Evolutionary conservation across 225 moss, liverwort and hornwort species (phyloP).

Genomic region (Climacium dendroides): DNA sequence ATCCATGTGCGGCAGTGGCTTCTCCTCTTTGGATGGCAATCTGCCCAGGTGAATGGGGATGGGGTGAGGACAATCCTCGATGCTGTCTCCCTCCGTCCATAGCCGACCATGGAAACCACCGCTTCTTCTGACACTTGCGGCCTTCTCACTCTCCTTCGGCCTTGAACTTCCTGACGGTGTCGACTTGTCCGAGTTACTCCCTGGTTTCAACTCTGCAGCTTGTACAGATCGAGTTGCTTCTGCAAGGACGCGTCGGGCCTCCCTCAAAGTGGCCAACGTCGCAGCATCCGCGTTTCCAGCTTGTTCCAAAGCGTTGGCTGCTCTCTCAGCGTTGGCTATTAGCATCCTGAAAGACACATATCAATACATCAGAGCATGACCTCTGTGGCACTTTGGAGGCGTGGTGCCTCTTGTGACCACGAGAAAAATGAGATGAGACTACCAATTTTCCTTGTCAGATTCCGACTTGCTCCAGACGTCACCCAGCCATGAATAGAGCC

Average conservation of each 20-base stretch:
- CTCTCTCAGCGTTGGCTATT: constrained; percentile 38
- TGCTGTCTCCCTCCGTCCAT: constrained; percentile 9
- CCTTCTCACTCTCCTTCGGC: not conserved
- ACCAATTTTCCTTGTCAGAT: not conserved
- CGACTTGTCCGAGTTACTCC: not conserved
- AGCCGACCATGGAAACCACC: constrained; percentile 3
- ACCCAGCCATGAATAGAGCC: not conserved
- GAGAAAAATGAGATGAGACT: not conserved
- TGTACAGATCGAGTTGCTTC: constrained; percentile 29
- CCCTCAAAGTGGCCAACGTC: constrained; percentile 24
- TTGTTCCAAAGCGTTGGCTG: constrained; percentile 25
- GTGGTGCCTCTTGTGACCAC: not conserved
- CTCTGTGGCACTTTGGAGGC: not conserved
- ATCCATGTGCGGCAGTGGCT: not conserved
- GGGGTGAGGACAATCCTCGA: constrained; percentile 25
- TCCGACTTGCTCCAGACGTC: not conserved
- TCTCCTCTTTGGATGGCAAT: not conserved
- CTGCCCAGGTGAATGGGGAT: constrained; percentile 5
- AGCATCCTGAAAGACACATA: constrained; percentile 10
- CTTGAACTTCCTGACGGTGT: not conserved
- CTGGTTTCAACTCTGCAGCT: constrained; percentile 8
- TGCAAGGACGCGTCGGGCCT: constrained; percentile 24
- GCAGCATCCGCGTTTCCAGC: constrained; percentile 14
- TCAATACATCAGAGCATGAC: not conserved
- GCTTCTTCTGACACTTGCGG: not conserved